Base-by-base conservation (phyloP, 2,329 filamentous ascomycete species). In the Sporothrix variecibatus region DNA sequence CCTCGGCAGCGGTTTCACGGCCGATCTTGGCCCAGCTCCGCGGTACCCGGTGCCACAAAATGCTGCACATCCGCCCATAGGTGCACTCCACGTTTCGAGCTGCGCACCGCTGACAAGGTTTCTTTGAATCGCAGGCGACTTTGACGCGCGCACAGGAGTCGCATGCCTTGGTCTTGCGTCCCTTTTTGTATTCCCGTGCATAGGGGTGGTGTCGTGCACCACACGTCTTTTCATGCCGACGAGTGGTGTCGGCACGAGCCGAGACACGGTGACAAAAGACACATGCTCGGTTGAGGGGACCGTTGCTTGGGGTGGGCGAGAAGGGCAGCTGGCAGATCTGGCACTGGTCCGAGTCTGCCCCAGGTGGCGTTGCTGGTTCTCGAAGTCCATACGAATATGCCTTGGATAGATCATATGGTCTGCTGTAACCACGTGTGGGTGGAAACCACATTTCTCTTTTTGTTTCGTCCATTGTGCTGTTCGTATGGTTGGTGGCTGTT, bases 151-250 rank as follows among this genome's bases (percentile, higher is more conserved):
- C n/a, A 51, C 64, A 68, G 1, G 64, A 12, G 23, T 68, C 64
- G 2, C 64, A 68, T 11, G 64, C 38, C 11, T 15, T 12, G 17
- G 40, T 43, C 26, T 68, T 68, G 38, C 64, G 64, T 2, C 64
- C 64, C 2, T 26, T 23, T 11, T 68, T 68, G 31, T 51, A 26
- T n/a, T 3, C 38, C 12, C 23, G 40, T 12, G 20, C 9, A 4
- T 6, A 49, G 2, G 26, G 64, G 12, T 9, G 34, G 6, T 12
- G 34, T 34, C 23, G 7, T n/a, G 17, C 3, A n/a, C 4, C 3
- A 51, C 64, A 68, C 12, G 40, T 68, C 40, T 51, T 68, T 51
- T 40, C 64, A 17, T 68, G 64, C 26, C 64, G n/a, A 0, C 64
- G 40, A 6, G 64, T 40, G 6, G 34, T 11, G 43, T 68, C 64